A percentile compares a stretch with the other conserved stretches of the same genome.
phyloP scores from a whole-genome alignment of 2,329 filamentous ascomycete species.

The Penicillium brevicompactum region DNA sequence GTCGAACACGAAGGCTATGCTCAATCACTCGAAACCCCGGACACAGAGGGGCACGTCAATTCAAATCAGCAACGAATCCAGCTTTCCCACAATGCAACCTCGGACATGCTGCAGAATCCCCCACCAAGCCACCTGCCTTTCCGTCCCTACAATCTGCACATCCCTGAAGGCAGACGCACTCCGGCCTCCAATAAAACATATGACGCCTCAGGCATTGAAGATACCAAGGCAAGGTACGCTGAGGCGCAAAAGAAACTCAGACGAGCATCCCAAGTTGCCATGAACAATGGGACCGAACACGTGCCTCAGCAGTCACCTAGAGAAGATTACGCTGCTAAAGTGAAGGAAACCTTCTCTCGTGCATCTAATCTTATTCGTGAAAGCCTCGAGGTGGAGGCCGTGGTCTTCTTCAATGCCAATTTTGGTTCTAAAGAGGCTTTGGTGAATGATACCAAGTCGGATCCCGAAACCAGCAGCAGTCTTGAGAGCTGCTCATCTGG shows the following conservation, averaged over 20 bases:
- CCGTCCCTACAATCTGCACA: conserved; percentile 4
- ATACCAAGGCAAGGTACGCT: not conserved
- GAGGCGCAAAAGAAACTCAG: not conserved
- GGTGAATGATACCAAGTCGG: conserved; percentile 1
- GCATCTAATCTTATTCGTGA: conserved; percentile 47
- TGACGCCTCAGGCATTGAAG: not conserved
- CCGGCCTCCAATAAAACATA: not conserved
- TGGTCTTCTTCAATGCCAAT: conserved; percentile 29
- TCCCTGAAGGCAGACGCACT: not conserved
- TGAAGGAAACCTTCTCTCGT: conserved; percentile 39
- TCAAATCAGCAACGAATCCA: conserved; percentile 17
- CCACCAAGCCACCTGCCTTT: not conserved
- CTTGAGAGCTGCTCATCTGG: conserved; percentile 14
- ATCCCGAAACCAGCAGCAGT: conserved; percentile 3
- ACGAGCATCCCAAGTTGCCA: not conserved
- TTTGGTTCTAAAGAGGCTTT: conserved; percentile 10
- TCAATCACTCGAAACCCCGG: not conserved
- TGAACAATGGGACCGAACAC: not conserved
- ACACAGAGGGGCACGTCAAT: conserved; percentile 13
- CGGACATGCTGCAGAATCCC: not conserved
- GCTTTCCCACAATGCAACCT: not conserved
- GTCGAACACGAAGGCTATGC: not conserved
- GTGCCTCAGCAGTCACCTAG: conserved; percentile 2
- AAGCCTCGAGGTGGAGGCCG: conserved; percentile 42
- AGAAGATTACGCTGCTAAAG: conserved; percentile 3